A percentile compares a stretch with the other conserved stretches of the same genome.
phyloP scores from a whole-genome alignment of 805 yeast species.

The Nakazawaea wyomingensis region DNA sequence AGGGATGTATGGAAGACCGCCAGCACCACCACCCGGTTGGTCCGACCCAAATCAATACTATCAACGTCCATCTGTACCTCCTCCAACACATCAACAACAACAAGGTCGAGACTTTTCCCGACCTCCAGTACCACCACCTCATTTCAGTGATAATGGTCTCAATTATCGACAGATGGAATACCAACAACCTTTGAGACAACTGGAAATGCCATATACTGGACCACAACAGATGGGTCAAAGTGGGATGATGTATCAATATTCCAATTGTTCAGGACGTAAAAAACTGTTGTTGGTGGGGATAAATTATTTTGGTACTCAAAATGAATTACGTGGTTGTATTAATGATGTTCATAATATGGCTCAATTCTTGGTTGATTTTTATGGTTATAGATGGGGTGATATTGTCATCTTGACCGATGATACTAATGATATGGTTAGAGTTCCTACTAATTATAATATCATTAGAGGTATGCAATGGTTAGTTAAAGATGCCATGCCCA shows the following conservation, averaged over 20 bases:
- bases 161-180: constrained; percentile 5
- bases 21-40: constrained; percentile 5
- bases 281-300: constrained; percentile 78
- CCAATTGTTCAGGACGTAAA: constrained; percentile 64
- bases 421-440: constrained; percentile 33
- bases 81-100: background rate
- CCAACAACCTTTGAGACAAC: constrained; percentile 5
- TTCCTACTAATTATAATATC: constrained; percentile 69
- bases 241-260: constrained; percentile 8
- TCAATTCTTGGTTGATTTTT: constrained; percentile 25
- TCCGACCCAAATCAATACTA: background rate
- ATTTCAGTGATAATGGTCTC: constrained; percentile 9
- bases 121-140: constrained; percentile 2
- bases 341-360: constrained; percentile 64
- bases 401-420: constrained; percentile 61
- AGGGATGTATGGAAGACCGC: constrained; percentile 4
- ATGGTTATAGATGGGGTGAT: constrained; percentile 49
- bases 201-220: background rate
- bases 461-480: constrained; percentile 80
- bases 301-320: constrained; percentile 64
- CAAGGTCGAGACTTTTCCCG: background rate
- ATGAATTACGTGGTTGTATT: constrained; percentile 69
- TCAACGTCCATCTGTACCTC: constrained; percentile 4
- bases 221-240: constrained; percentile 8
- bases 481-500: constrained; percentile 64